phyloP scores from a whole-genome alignment of 768 basidiomycete genomes.

The Mycena latifolia region DNA sequence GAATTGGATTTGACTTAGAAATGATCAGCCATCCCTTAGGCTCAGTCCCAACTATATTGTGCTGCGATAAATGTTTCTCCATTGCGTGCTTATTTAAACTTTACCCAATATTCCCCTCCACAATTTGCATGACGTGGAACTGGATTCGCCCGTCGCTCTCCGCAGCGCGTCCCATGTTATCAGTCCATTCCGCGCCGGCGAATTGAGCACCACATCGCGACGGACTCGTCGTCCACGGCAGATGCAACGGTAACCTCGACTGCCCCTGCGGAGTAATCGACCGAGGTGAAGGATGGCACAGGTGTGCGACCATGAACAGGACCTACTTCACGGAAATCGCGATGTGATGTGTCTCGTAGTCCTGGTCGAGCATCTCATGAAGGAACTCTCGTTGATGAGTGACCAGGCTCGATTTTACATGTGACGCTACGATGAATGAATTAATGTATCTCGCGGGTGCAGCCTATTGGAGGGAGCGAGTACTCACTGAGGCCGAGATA shows the following conservation, averaged over 20 bases:
- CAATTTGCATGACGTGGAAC: no score
- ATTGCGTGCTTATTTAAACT: no score
- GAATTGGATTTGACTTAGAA: no score
- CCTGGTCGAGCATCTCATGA: not conserved
- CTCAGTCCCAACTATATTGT: no score
- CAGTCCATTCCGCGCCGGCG: not conserved
- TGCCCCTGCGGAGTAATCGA: not conserved
- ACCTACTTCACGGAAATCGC: not conserved
- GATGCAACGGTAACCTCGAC: not conserved
- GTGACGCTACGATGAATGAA: no score
- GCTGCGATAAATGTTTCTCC: no score
- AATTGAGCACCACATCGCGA: not conserved
- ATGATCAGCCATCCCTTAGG: no score
- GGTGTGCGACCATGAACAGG: not conserved
- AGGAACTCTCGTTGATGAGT: not conserved
- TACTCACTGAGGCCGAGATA: not conserved
- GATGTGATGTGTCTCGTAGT: not conserved
- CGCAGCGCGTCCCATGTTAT: no score
- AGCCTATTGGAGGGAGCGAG: not conserved
- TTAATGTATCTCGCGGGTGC: no score
- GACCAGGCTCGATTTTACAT: not conserved
- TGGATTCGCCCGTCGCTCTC: no score
- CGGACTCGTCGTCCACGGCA: not conserved
- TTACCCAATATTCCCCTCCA: no score
- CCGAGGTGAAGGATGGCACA: not conserved